Evolutionary conservation across 2,329 filamentous ascomycete genomes (phyloP), one percentile per base, ranked within the genome.

Genomic region (Simplicillium sp.): DNA sequence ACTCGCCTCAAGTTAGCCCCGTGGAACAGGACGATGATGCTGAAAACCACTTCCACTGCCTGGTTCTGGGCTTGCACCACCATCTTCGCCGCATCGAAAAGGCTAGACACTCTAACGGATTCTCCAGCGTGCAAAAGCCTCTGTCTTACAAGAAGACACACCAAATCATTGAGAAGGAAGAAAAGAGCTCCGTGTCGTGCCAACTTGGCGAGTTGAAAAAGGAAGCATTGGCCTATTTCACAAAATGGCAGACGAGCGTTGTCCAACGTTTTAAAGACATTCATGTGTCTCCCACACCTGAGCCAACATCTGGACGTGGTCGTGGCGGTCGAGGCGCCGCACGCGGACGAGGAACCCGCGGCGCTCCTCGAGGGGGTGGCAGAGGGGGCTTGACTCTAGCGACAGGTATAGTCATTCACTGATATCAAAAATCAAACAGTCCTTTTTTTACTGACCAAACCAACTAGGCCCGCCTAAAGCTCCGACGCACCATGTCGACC

Each of bases 161-260:
- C 34, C 45, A 54, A n/a, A 51, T 53, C 17, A 46, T 53, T 17
- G 51, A 57, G 14, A 58, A 61, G 29, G 53, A 60, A 29, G 57
- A 59, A 34, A 46, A 58, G 13, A 55, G 3, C 34, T 2, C 17
- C 16, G 20, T 25, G 6, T 29, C 41, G 20, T 25, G 20, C 4
- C 61, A 69, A 43, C 70, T 82, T 46, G 64, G 71, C 43, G 81
- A 86, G 50, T 61, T 88, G 51, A 88, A 80, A 64, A 78, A 75
- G 46, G 80, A 83, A 40, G 73, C 80, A 2, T 57, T 94, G 5
- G 64, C 71, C 7, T 80, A 82, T 55, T 94, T 90, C 55, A 79
- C 84, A 43, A 82, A 87, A 48, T 97, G 90, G 90, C 77, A 86
- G 51, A 71, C 77, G 6, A 68, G 70, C 11, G 75, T 95, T 9